phyloP scores from a whole-genome alignment of 2,329 filamentous ascomycete species.

The Metarhizium anisopliae region DNA sequence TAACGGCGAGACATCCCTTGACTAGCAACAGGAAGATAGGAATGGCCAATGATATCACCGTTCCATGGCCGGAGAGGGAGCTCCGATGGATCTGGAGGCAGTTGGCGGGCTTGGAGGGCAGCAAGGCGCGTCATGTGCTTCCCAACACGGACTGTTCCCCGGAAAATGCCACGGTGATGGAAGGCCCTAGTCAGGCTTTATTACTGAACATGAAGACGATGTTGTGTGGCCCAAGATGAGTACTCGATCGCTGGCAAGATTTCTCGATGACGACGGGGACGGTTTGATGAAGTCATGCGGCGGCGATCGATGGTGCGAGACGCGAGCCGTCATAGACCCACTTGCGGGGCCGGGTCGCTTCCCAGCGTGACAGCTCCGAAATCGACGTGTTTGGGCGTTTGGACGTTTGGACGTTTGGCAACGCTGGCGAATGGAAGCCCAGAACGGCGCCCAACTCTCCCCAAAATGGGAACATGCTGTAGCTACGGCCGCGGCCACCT shows the following conservation, averaged over 20 bases:
- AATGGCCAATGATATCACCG: not conserved
- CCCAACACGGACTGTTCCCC: not conserved
- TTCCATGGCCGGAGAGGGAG: not conserved
- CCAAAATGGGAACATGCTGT: no score
- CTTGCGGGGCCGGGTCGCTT: not conserved
- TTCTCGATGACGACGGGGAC: not conserved
- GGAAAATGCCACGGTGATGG: no score
- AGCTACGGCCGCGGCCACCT: no score
- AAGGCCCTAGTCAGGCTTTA: not conserved
- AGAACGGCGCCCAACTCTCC: no score
- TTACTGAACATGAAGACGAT: not conserved
- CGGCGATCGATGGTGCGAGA: not conserved
- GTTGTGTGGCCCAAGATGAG: not conserved
- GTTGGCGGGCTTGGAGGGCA: not conserved
- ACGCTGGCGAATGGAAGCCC: no score
- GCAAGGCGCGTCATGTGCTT: not conserved
- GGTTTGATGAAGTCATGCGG: conserved; percentile 1
- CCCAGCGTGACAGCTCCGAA: no score
- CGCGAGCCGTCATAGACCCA: not conserved
- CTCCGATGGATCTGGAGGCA: not conserved
- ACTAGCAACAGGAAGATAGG: not conserved
- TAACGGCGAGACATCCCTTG: no score
- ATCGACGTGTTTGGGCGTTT: no score
- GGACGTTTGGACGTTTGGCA: no score
- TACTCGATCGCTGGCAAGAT: not conserved